Evolutionary conservation across 441 rosid species (phyloP).

Genomic region (Aleurites moluccanus): DNA sequence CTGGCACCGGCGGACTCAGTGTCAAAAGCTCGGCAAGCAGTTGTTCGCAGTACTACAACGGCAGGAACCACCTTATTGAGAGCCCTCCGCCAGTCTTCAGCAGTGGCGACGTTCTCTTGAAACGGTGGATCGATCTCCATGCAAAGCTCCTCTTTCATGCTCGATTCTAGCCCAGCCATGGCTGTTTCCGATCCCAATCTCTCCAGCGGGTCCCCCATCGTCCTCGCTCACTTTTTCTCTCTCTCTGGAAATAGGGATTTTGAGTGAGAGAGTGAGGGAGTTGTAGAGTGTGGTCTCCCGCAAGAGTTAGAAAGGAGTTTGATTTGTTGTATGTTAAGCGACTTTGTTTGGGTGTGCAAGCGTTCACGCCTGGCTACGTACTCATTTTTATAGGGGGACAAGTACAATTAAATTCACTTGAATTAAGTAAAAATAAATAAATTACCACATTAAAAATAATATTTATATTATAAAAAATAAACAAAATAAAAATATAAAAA

Average conservation of each 20-base stretch:
- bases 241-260: neutral
- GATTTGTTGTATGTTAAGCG: neutral
- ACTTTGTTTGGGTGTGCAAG: neutral
- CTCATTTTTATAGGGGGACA: too few species aligned
- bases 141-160: conserved; percentile 57
- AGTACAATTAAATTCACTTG: too few species aligned
- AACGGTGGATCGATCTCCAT: conserved; percentile 62
- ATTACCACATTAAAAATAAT: too few species aligned
- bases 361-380: too few species aligned
- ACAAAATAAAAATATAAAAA: too few species aligned
- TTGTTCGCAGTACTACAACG: conserved; percentile 84
- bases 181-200: conserved; percentile 53
- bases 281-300: neutral
- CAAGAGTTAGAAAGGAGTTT: neutral
- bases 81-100: conserved; percentile 89
- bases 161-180: conserved; percentile 41
- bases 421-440: too few species aligned
- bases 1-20: conserved; percentile 78
- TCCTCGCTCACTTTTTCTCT: neutral
- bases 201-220: conserved; percentile 62
- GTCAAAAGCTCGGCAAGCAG: conserved; percentile 86
- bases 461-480: too few species aligned
- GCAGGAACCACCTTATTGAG: conserved; percentile 84
- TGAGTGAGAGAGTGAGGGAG: neutral
- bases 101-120: conserved; percentile 26